Evolutionary conservation across 1,139 yeast genomes (phyloP).

Genomic region (Debaryomyces subglobosus): DNA sequence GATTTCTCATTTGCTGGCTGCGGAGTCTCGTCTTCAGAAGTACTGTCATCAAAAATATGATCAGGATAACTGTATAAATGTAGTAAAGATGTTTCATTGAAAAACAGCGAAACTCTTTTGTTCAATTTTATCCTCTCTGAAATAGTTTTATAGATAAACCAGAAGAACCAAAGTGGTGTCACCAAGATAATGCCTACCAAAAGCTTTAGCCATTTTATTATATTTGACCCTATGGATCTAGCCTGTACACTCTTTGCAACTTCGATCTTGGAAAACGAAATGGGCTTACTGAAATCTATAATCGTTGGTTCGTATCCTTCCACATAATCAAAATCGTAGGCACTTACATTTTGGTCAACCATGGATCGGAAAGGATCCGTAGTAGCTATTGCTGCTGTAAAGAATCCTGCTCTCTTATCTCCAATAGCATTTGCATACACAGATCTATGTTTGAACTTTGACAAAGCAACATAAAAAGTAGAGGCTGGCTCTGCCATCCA

Average conservation of each 20-base stretch:
- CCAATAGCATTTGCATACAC: slow-evolving; percentile 77
- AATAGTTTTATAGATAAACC: slow-evolving; percentile 48
- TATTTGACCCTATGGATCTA: slow-evolving; percentile 20
- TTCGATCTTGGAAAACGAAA: slow-evolving; percentile 4
- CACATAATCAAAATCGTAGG: slow-evolving; percentile 47
- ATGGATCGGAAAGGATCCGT: slow-evolving; percentile 62
- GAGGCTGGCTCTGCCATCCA: slow-evolving; percentile 68
- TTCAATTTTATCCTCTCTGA: slow-evolving; percentile 43
- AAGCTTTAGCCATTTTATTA: slow-evolving; percentile 51
- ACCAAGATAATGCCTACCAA: slow-evolving; percentile 43
- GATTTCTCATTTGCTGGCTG: background rate
- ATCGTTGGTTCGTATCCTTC: slow-evolving; percentile 57
- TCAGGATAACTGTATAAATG: slow-evolving; percentile 27
- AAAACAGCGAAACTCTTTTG: slow-evolving; percentile 33
- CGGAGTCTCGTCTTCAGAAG: slow-evolving; percentile 13
- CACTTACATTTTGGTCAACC: slow-evolving; percentile 41
- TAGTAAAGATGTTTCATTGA: slow-evolving; percentile 31
- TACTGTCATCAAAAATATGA: slow-evolving; percentile 8
- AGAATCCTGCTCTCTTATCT: slow-evolving; percentile 81
- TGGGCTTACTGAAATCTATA: slow-evolving; percentile 47
- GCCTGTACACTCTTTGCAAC: background rate
- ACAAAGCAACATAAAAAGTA: slow-evolving; percentile 59
- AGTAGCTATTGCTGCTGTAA: slow-evolving; percentile 71
- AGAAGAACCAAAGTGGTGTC: slow-evolving; percentile 57
- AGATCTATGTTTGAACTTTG: slow-evolving; percentile 51